Evolutionary conservation across 2,329 filamentous ascomycete genomes (phyloP), one percentile per base, ranked within the genome.

Genomic region (Pseudogymnoascus sp.): DNA sequence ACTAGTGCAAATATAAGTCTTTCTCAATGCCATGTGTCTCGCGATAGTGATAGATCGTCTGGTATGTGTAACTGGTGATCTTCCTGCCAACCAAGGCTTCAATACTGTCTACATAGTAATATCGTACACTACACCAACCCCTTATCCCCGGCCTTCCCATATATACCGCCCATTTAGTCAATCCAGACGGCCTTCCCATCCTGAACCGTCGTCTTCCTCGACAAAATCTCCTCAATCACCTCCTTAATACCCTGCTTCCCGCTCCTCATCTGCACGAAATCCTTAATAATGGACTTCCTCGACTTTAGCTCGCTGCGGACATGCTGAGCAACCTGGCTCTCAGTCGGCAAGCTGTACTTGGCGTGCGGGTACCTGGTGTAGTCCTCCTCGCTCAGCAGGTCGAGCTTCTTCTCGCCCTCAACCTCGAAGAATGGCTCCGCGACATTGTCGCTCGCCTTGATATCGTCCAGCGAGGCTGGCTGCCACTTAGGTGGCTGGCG

Each of bases 311-410:
- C 76, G 25, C 71, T 66, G 20, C 66, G 67, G 16, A 86, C 76
- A 39, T 81, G 60, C 8, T 68, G 61, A 70, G 77, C 71, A 12
- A 89, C 76, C 59, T 89, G 81, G 38, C 69, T 67, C 75, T 97
- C 92, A 1, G 79, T 81, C 4, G 93, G 94, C 63, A 97, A 78
- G 30, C 66, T 64, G 50, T 92, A 85, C 68, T 75, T 77, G 11
- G 75, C 74, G 73, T 90, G 84, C 1, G 92, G 93, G 74, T 97
- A 97, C 62, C 87, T 77, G 4, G 70, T 72, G 75, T 87, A 97
- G 67, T 88, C 81, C 11, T 77, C 74, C 60, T 79, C 71, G 62
- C 79, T 86, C 62, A 92, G 77, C 60, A 96, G 78, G 50, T 78
- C 66, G 47, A 97, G 76, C 60, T 76, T 73, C 47, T 76, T 66